Evolutionary conservation across 371 early-diverging fungal species (phyloP).

Genomic region (Mortierella sp.): DNA sequence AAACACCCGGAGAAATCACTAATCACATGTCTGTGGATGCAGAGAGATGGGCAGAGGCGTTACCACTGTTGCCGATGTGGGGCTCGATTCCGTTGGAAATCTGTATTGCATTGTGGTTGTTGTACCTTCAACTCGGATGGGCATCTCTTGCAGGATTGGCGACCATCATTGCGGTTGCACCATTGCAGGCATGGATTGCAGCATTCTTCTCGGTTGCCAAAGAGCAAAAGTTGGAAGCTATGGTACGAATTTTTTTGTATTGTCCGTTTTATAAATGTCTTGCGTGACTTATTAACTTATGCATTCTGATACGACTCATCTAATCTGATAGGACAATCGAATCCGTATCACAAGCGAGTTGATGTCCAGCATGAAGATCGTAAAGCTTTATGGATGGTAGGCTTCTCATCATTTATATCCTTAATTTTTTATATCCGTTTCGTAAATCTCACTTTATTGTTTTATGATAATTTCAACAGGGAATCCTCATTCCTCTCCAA

Average conservation of each 20-base stretch:
- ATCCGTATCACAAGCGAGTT: conserved; percentile 55
- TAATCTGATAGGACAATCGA: conserved; percentile 25
- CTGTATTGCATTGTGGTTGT: conserved; percentile 39
- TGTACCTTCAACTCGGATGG: conserved; percentile 48
- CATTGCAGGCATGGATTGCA: conserved; percentile 34
- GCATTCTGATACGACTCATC: background rate
- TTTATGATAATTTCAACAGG: conserved; percentile 4
- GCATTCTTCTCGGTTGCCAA: conserved; percentile 61
- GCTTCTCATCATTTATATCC: background rate
- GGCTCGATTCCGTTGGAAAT: conserved; percentile 35
- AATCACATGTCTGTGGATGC: conserved; percentile 46
- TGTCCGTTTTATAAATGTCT: background rate
- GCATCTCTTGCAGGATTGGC: conserved; percentile 28
- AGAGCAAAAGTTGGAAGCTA: conserved; percentile 63
- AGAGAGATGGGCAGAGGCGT: conserved; percentile 26
- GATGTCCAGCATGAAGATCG: conserved; percentile 64
- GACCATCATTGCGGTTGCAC: conserved; percentile 23
- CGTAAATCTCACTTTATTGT: background rate
- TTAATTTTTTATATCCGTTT: background rate
- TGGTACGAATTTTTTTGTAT: conserved; percentile 11
- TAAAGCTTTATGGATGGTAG: conserved; percentile 61
- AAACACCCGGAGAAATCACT: conserved; percentile 38
- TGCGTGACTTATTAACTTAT: no score
- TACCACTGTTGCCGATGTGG: conserved; percentile 27
- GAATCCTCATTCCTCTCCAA: conserved; percentile 34